Evolutionary conservation across 768 basidiomycete species (phyloP), one percentile per base, ranked within the genome.

Genomic region (Exidia glandulosa): DNA sequence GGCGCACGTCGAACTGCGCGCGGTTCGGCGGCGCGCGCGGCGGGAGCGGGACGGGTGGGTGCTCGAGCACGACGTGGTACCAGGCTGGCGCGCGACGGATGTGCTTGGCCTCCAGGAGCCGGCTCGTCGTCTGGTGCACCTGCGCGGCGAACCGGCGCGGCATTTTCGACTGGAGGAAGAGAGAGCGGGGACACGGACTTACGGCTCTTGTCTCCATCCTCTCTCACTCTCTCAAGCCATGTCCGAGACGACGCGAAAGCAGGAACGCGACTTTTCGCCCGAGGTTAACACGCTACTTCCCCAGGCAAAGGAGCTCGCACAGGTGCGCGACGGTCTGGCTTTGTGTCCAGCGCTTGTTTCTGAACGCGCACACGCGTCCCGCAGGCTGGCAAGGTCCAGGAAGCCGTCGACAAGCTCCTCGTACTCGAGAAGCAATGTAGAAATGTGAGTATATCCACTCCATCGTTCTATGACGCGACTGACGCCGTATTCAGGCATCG

Each of bases 371-470:
- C 63, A 65, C 36, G 61, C 50, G 58, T 56, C 58, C 63, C 52
- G 59, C 69, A 95, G 94, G 76, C 84, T 61, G 90, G 88, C 29
- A 86, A 85, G 72, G 78, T 93, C 54, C 84, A 90, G 69, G 88
- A 90, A 32, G 91, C 87, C 27, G 75, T 97, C 32, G 95, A 99
- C 74, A 92, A 89, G 75, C 82, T 98, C 60, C 79, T 94, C 60
- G 74, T 76, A 1, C 78, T 98, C 4, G 96, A 99, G 76, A 98
- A 98, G 74, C 94, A 96, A 72, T 88, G 95, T 2, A 81, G 96
- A 77, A 98, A 97, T 76, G 96, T 91, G 60, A 48, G 82, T 74
- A 41, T 57, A 16, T 62, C 25, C 7, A 19, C 16, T 50, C 32
- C 23, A 30, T 34, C n/a, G 55, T 2, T n/a, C 50, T 56, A 14